A percentile compares a stretch with the other conserved stretches of the same genome.
Conservation (phyloP, 1,284 basidiomycete genomes). For the Rhodotorula glutinis region DNA sequence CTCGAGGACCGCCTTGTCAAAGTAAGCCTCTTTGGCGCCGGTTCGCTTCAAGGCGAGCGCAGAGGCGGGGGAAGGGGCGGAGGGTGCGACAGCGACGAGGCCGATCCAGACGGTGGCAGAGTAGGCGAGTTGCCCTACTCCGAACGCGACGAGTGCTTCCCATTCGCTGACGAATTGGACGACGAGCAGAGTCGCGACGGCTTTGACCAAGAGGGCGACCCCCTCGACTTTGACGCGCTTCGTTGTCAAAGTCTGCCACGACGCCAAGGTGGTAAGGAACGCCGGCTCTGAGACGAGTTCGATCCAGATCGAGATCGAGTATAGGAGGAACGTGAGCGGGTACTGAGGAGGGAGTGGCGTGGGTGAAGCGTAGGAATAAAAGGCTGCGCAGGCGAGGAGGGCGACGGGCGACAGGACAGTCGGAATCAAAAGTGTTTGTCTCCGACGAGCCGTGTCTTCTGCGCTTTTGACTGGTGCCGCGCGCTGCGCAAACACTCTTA, state of each 20-base stretch:
- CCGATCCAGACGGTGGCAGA: conserved; percentile 52
- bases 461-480: not conserved
- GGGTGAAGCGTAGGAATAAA: conserved; percentile 56
- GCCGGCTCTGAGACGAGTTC: conserved; percentile 80
- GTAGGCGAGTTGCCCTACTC: conserved; percentile 72
- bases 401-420: conserved; percentile 13
- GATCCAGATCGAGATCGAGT: conserved; percentile 66
- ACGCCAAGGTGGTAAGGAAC: conserved; percentile 59
- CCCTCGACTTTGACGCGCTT: conserved; percentile 58
- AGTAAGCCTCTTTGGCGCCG: conserved; percentile 40
- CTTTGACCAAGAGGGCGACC: conserved; percentile 69
- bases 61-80: no score
- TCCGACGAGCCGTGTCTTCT: not conserved
- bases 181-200: conserved; percentile 64
- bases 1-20: conserved; percentile 52
- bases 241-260: conserved; percentile 33
- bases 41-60: no score
- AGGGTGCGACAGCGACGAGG: not conserved
- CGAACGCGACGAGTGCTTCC: conserved; percentile 73
- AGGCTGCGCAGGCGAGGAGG: conserved; percentile 45
- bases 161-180: conserved; percentile 55
- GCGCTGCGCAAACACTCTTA: not conserved
- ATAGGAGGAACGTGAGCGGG: conserved; percentile 60
- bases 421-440: conserved; percentile 8
- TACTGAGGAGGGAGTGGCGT: conserved; percentile 52